Base-by-base conservation (phyloP, 495 filamentous ascomycete genomes). In the Xylona heveae region DNA sequence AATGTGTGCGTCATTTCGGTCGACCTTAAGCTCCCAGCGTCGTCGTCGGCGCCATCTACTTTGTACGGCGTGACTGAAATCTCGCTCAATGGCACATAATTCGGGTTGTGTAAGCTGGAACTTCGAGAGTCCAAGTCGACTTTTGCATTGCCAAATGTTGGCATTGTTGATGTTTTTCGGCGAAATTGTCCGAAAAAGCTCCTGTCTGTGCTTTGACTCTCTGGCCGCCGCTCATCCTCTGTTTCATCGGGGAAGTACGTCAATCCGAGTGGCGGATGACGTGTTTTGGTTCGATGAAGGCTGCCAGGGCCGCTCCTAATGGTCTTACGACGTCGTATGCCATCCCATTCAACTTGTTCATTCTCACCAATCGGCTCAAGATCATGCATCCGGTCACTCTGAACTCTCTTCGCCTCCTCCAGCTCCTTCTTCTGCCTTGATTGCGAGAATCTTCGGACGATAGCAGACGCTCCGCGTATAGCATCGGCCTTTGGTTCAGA, bases 401-500 rank as follows among this genome's bases (percentile, higher is more conserved):
- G 70, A 36, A 90, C 62, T 26, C 78, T 68, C 40, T 66, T 74
- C 3, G 73, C 71, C 49, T 97, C 88, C 22, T 82, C 71, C 17
- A 67, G 58, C 43, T 94, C 82, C 57, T 71, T 74, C 47, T 74
- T 79, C 32, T 73, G 69, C 24, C 84, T 64, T 1, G 75, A 62
- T 21, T 62, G 59, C 8, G 82, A 93, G 21, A 97, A 61, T 18
- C 79, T 66, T 30, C 88, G 70, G 25, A 97, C 66, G 38, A 97
- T 84, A 21, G 84, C 81, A 3, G 80, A 88, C 1, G 85, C 59
- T 34, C 88, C 90, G 37, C 88, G 76, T 47, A 97, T 91, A 9
- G 90, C 81, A 50, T 97, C 88, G 3, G 88, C 88, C 48, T 91
- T 91, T 21, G 88, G 88, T 43, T 97, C 88, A 6, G 69, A 80